A percentile compares a stretch with the other conserved stretches of the same genome.
These are phyloP conservation scores for Myrica gale DNA, from an alignment of 306 rosid species.

Conservation along the genomic window DNA sequence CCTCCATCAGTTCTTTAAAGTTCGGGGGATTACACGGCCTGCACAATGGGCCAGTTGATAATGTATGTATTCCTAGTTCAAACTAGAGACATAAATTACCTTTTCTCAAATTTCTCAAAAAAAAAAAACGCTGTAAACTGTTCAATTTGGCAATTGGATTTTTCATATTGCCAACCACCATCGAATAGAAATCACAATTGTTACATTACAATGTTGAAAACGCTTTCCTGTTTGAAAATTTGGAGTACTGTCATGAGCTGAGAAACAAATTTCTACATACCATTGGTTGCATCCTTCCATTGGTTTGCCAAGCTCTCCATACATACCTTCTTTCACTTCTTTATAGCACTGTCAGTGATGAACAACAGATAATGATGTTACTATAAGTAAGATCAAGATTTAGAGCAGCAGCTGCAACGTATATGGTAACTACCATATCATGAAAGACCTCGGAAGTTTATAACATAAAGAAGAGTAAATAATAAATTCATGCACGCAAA, in stretches of 20 bases:
- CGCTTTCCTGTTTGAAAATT: neutral
- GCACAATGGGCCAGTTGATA: constrained; percentile 20
- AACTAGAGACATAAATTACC: neutral
- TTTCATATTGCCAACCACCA: neutral
- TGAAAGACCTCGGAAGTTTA: neutral
- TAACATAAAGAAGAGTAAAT: too few relatives aligned
- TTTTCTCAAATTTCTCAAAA: neutral
- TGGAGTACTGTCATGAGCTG: neutral
- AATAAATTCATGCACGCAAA: neutral
- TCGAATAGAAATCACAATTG: neutral
- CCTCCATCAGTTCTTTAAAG: constrained; percentile 61
- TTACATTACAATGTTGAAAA: neutral
- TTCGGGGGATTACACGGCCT: constrained; percentile 79
- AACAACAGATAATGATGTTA: constrained; percentile 7
- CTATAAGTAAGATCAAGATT: neutral
- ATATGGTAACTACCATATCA: neutral
- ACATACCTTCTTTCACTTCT: constrained; percentile 74
- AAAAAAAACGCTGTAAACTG: neutral
- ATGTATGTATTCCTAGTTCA: neutral
- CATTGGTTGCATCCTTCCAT: constrained; percentile 89
- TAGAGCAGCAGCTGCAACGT: neutral
- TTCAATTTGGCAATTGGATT: neutral
- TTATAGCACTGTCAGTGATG: constrained; percentile 60
- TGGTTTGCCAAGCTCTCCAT: constrained; percentile 78
- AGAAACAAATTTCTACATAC: constrained; percentile 43